These are phyloP conservation scores for Rhinocladiella similis DNA, from an alignment of 2,329 filamentous ascomycete genomes.

Conservation along the genomic window DNA sequence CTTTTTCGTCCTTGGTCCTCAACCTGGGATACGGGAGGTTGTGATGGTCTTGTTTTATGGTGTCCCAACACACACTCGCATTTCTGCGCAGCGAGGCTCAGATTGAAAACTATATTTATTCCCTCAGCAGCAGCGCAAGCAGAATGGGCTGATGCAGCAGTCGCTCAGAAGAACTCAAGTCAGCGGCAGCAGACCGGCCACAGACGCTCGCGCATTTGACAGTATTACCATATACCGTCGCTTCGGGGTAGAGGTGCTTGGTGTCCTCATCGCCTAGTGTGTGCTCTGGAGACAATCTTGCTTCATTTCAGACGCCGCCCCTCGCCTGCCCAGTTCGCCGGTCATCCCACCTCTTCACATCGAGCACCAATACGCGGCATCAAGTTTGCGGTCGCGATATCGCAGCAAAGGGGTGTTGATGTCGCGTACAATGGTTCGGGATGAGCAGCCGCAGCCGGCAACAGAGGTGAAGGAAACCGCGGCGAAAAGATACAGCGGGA, in stretches of 20 bases:
- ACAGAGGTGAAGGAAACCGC: background rate
- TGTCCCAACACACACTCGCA: slow-evolving; percentile 9
- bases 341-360: slow-evolving; percentile 1
- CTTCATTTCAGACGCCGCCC: background rate
- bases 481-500: slow-evolving; percentile 2
- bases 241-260: slow-evolving; percentile 18
- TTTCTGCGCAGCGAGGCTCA: slow-evolving; percentile 20
- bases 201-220: slow-evolving; percentile 7
- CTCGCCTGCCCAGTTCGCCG: background rate
- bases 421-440: slow-evolving; percentile 1
- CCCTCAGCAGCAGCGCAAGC: slow-evolving; percentile 13
- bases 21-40: slow-evolving; percentile 2
- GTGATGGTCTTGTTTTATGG: background rate
- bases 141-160: slow-evolving; percentile 22
- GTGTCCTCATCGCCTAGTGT: slow-evolving; percentile 21
- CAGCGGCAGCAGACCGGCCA: slow-evolving; percentile 12
- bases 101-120: slow-evolving; percentile 26
- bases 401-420: slow-evolving; percentile 1
- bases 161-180: slow-evolving; percentile 1
- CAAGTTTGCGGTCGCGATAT: slow-evolving; percentile 4
- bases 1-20: slow-evolving; percentile 12
- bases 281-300: background rate
- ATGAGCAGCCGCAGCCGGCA: too few species aligned
- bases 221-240: slow-evolving; percentile 7
- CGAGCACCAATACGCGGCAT: slow-evolving; percentile 3